A percentile compares a stretch with the other conserved stretches of the same genome.
Evolutionary conservation across 495 filamentous ascomycete species (phyloP).

Genomic region (Aspergillus biplanus): DNA sequence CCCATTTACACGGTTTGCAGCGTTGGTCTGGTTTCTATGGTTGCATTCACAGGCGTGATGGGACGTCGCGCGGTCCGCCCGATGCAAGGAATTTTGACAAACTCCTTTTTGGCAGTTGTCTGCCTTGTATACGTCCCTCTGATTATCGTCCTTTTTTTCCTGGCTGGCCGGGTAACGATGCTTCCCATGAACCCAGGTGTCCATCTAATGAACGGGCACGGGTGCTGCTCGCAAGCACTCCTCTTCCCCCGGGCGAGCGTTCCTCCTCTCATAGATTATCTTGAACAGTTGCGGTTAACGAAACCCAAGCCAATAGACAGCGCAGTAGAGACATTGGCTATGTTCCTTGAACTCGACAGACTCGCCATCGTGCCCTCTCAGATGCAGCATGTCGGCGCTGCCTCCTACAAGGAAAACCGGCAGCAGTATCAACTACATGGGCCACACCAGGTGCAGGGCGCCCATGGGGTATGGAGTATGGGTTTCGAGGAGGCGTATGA

Average conservation of each 20-base stretch:
- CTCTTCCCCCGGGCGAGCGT: slow-evolving; percentile 35
- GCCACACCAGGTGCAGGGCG: slow-evolving; percentile 27
- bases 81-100: slow-evolving; percentile 28
- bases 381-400: slow-evolving; percentile 38
- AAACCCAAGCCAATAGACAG: slow-evolving; percentile 26
- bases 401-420: slow-evolving; percentile 31
- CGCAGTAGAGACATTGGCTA: slow-evolving; percentile 28
- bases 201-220: slow-evolving; percentile 38
- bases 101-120: slow-evolving; percentile 29
- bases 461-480: slow-evolving; percentile 38
- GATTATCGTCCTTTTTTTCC: slow-evolving; percentile 39
- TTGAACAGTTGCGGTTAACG: slow-evolving; percentile 23
- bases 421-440: slow-evolving; percentile 24
- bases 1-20: slow-evolving; percentile 42
- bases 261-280: slow-evolving; percentile 24
- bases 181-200: slow-evolving; percentile 36
- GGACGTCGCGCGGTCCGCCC: slow-evolving; percentile 21
- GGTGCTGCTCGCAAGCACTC: slow-evolving; percentile 45
- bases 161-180: slow-evolving; percentile 43
- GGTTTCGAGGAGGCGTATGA: slow-evolving; percentile 31
- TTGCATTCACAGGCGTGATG: slow-evolving; percentile 24
- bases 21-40: slow-evolving; percentile 26
- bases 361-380: slow-evolving; percentile 31
- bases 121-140: slow-evolving; percentile 36
- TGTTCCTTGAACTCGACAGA: slow-evolving; percentile 24